Conservation (phyloP, 1,284 basidiomycete species). For the Ustilago shanxiensis region DNA sequence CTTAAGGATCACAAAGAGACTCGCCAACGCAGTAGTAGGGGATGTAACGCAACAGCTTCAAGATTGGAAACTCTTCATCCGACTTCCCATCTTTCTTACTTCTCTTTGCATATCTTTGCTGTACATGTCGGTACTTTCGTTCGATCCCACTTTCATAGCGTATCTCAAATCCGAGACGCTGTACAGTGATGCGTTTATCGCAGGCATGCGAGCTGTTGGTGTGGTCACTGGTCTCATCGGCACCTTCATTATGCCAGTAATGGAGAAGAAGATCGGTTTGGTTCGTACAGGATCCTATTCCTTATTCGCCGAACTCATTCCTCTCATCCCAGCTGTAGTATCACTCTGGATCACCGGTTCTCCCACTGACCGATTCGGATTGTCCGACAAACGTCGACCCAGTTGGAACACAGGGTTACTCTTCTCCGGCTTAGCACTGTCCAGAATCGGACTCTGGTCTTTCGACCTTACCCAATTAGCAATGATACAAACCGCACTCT, state of each 20-base stretch:
- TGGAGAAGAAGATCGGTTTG: constrained; percentile 72
- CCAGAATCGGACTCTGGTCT: constrained; percentile 74
- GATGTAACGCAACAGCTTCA: constrained; percentile 38
- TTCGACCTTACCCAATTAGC: constrained; percentile 75
- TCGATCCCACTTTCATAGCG: constrained; percentile 60
- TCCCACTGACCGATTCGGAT: constrained; percentile 29
- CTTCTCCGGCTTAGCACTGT: constrained; percentile 73
- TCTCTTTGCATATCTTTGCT: constrained; percentile 74
- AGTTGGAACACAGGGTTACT: constrained; percentile 57
- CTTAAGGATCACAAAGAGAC: not conserved
- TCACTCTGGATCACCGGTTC: constrained; percentile 53
- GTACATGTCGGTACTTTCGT: constrained; percentile 73
- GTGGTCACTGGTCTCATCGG: constrained; percentile 73
- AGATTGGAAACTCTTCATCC: constrained; percentile 73
- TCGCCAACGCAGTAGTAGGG: constrained; percentile 6
- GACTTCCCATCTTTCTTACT: constrained; percentile 71
- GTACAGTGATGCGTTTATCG: constrained; percentile 74
- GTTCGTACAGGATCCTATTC: constrained; percentile 72
- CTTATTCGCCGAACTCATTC: constrained; percentile 48
- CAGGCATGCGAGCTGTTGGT: constrained; percentile 74
- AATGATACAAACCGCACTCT: constrained; percentile 64
- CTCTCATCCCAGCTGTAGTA: constrained; percentile 45
- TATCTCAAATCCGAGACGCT: constrained; percentile 64
- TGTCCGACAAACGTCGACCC: constrained; percentile 36
- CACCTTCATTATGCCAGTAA: constrained; percentile 72